Conservation (phyloP, 805 yeast genomes). For the Sugiyamaella smithiae region DNA sequence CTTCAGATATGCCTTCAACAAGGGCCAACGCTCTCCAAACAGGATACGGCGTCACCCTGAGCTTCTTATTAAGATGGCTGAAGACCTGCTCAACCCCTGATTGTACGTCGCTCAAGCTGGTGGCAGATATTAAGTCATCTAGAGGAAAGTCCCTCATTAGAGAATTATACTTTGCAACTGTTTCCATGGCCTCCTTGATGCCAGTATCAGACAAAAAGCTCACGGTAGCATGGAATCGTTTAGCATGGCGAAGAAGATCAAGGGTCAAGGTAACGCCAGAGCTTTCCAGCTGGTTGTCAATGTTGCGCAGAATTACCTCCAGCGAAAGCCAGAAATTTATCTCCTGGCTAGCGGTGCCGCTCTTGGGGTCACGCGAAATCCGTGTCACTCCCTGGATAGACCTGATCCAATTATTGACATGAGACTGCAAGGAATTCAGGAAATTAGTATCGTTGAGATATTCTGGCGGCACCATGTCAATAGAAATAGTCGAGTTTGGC, state of each 20-base stretch:
- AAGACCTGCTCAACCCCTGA: slow-evolving; percentile 49
- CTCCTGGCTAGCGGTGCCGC: slow-evolving; percentile 65
- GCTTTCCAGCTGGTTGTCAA: slow-evolving; percentile 56
- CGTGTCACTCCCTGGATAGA: slow-evolving; percentile 56
- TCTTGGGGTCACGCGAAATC: slow-evolving; percentile 49
- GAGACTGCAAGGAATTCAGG: slow-evolving; percentile 65
- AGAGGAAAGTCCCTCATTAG: slow-evolving; percentile 71
- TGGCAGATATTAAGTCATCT: slow-evolving; percentile 50
- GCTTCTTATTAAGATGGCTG: slow-evolving; percentile 55
- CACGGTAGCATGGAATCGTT: slow-evolving; percentile 76
- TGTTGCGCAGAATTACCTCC: slow-evolving; percentile 55
- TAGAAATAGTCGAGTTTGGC: slow-evolving; percentile 22
- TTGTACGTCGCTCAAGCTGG: slow-evolving; percentile 44
- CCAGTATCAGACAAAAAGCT: slow-evolving; percentile 71
- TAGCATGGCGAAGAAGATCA: slow-evolving; percentile 61
- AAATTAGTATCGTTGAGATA: slow-evolving; percentile 50
- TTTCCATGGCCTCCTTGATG: slow-evolving; percentile 49
- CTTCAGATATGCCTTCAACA: slow-evolving; percentile 63
- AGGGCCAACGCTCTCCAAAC: slow-evolving; percentile 58
- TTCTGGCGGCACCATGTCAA: slow-evolving; percentile 36
- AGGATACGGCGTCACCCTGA: slow-evolving; percentile 62
- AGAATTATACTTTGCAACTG: slow-evolving; percentile 55
- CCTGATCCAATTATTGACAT: slow-evolving; percentile 72
- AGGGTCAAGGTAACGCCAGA: slow-evolving; percentile 56
- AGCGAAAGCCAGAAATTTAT: slow-evolving; percentile 74